Evolutionary conservation across 345 rosid species (phyloP), one percentile per base, ranked within the genome.

Genomic region (Camelina sativa): DNA sequence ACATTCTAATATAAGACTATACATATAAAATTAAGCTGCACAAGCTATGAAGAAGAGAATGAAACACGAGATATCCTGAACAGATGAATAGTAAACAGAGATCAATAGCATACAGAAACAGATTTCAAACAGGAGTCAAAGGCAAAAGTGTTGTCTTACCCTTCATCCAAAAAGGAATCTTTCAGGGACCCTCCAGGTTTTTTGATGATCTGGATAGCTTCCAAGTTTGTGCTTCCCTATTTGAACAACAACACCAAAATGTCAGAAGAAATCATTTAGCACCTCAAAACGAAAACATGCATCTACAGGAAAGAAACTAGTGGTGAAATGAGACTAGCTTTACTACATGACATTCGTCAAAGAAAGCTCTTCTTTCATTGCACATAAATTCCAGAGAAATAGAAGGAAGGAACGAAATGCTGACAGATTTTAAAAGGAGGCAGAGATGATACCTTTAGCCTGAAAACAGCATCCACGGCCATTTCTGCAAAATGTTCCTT

Each of bases 141-240:
- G 20, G 46, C n/a, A 53, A 5, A 72, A 43, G 59, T 71, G 53
- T 8, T 56, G 35, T 58, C 86, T 78, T 79, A 92, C 99, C 99
- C 99, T 86, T 95, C 99, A 89, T 95, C 99, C 73, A 95, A 83
- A 82, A 95, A 95, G 12, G 99, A 95, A 85, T 95, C 99, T 71
- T 40, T 89, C 20, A 92, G 84, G 30, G 97, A 90, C 64, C 99
- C 97, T 72, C 99, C 99, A 34, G 97, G 97, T 81, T 95, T 95
- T 88, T 92, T 95, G 79, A 95, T 92, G 66, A 94, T 92, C 69
- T 95, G 99, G 77, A 95, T 92, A 62, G 97, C 66, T 81, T 95
- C 99, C 62, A 95, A 81, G 80, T 95, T 92, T 47, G 99, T 95
- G 87, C 99, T 92, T 20, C 99, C 99, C 99, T 95, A 84, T 74